phyloP scores from a whole-genome alignment of 371 early-diverging fungal genomes.

The Phascolomyces articulosus region DNA sequence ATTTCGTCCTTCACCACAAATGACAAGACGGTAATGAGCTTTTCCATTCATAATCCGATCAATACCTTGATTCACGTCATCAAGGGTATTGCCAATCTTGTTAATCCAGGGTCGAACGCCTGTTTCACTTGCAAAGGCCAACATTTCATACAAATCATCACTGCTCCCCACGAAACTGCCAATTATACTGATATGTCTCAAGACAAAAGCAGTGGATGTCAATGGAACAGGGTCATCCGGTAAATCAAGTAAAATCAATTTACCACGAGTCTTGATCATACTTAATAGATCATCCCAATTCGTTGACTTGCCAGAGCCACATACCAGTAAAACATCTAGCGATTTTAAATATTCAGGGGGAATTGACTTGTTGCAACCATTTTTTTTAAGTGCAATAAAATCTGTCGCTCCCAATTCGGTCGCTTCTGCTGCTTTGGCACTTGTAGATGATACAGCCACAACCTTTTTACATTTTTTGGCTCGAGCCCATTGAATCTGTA shows the following conservation, averaged over 20 bases:
- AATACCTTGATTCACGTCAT: slow-evolving; percentile 67
- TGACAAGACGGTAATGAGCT: slow-evolving; percentile 74
- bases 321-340: slow-evolving; percentile 60
- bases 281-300: slow-evolving; percentile 52
- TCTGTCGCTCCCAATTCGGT: slow-evolving; percentile 70
- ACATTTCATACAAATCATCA: slow-evolving; percentile 60
- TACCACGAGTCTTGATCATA: slow-evolving; percentile 57
- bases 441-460: slow-evolving; percentile 70
- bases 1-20: slow-evolving; percentile 31
- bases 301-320: slow-evolving; percentile 52
- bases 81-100: slow-evolving; percentile 55
- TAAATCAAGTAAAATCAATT: slow-evolving; percentile 63
- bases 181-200: slow-evolving; percentile 51
- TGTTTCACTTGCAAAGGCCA: slow-evolving; percentile 71
- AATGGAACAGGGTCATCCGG: slow-evolving; percentile 63
- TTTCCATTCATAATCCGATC: slow-evolving; percentile 62
- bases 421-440: slow-evolving; percentile 69
- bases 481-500: slow-evolving; percentile 60
- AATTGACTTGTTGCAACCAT: neutral
- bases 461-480: slow-evolving; percentile 64
- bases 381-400: slow-evolving; percentile 24
- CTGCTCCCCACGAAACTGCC: slow-evolving; percentile 76
- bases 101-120: slow-evolving; percentile 71
- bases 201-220: slow-evolving; percentile 46
- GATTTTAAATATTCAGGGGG: slow-evolving; percentile 13